Base-by-base conservation (phyloP, 352 stramenopile species). In the Phytophthora macrochlamydospora region DNA sequence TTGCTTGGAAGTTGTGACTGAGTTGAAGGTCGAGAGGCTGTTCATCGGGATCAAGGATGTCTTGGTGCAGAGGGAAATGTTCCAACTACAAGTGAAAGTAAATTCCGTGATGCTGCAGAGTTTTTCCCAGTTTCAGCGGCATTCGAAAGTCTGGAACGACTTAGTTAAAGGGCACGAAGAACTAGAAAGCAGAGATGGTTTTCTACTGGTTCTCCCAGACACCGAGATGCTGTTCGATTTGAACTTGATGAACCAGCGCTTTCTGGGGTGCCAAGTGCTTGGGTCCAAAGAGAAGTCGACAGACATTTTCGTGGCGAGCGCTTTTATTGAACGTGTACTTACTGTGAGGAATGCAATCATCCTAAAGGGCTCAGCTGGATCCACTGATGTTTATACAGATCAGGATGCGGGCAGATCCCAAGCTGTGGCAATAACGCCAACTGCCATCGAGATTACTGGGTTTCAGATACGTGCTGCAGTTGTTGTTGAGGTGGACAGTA, bases 11-110 rank as follows among this genome's bases (percentile, higher is more conserved):
- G 67, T 60, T 1, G 60, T 48, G 28, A 72, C 64, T 7, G 62
- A 62, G 8, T 24, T 91, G n/a, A 48, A 58, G 24, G 89, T 81
- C 31, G 51, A 71, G 9, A 73, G 76, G 3, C 50, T 93, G 11
- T 73, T 76, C 3, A 51, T 88, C 57, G 75, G 78, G 18, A 89
- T 93, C 60, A 84, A 70, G 1, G 78, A 90, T 37, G 82, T 93
- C 11, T 75, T 86, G 32, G 68, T 89, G 13, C 56, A 73, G 11
- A 70, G 85, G 11, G 79, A 90, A 14, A 56, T 82, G 46, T 42
- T 91, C 3, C 69, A 83, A 32, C 56, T 89, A 8, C 78, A 79
- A 8, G 51, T 87, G 12, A 46, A 76, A 49, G 29, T 50, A 33
- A 69, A 62, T 5, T 57, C 54, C 11, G 33, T 62, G 9, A 37